phyloP scores from a whole-genome alignment of 2,329 filamentous ascomycete species.

The Stagonosporopsis tanaceti region DNA sequence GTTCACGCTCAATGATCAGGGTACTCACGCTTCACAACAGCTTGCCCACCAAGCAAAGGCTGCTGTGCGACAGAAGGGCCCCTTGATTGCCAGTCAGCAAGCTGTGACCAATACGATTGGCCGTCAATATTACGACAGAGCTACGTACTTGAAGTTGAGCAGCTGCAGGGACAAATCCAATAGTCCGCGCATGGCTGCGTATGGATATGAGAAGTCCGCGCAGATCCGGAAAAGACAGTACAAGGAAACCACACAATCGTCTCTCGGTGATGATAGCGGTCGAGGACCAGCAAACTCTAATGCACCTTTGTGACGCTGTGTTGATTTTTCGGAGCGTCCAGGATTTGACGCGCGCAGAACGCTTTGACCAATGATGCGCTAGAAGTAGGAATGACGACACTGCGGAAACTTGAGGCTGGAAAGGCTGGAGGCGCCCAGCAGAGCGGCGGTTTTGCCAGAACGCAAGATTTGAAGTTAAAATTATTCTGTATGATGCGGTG shows the following conservation, averaged over 20 bases:
- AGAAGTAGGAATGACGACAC: conserved; percentile 18
- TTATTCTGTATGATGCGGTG: neutral
- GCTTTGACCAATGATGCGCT: conserved; percentile 15
- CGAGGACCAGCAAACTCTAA: neutral
- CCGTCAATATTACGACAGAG: neutral
- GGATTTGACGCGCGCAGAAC: conserved; percentile 2
- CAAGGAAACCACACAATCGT: neutral
- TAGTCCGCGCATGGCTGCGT: conserved; percentile 33
- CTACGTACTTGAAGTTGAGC: conserved; percentile 33
- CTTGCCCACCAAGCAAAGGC: conserved; percentile 26
- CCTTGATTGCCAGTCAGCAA: conserved; percentile 7
- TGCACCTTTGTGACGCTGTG: conserved; percentile 12
- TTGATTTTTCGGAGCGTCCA: conserved; percentile 15
- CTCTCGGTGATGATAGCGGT: neutral
- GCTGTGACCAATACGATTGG: neutral
- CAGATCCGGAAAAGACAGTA: conserved; percentile 13
- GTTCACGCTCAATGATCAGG: conserved; percentile 2
- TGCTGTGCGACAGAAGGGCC: conserved; percentile 24
- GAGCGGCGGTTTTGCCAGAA: neutral
- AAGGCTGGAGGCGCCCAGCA: neutral
- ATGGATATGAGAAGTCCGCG: neutral
- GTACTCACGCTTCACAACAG: conserved; percentile 33
- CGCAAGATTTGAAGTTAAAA: neutral
- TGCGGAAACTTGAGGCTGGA: conserved; percentile 9
- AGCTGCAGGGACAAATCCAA: conserved; percentile 37